These are phyloP conservation scores for Metschnikowia lunata DNA, from an alignment of 805 yeast genomes.

Conservation along the genomic window DNA sequence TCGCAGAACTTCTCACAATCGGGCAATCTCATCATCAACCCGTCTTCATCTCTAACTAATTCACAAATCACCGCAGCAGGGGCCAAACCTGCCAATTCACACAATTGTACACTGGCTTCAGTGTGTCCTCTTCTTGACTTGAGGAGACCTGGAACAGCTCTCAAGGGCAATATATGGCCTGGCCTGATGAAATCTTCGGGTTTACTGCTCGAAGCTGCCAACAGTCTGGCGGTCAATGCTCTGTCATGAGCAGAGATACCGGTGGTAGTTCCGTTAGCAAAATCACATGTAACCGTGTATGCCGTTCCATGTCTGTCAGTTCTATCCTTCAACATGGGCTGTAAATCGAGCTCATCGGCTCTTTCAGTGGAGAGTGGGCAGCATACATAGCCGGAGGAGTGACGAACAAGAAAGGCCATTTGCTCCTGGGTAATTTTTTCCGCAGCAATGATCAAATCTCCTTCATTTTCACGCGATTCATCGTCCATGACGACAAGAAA, in stretches of 20 bases:
- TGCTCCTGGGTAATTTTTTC: constrained; percentile 69
- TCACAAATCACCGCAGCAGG: constrained; percentile 95
- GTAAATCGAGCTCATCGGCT: constrained; percentile 79
- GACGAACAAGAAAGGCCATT: constrained; percentile 91
- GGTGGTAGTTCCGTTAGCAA: constrained; percentile 84
- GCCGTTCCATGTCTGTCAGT: constrained; percentile 94
- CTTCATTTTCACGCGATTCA: constrained; percentile 94
- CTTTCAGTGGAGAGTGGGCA: constrained; percentile 74
- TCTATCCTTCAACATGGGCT: constrained; percentile 59
- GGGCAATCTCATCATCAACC: constrained; percentile 88
- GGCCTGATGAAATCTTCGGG: constrained; percentile 79
- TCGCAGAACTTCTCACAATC: constrained; percentile 74
- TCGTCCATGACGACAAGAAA: constrained; percentile 96
- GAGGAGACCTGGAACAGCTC: constrained; percentile 86
- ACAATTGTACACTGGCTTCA: constrained; percentile 91
- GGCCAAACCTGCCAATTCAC: constrained; percentile 67
- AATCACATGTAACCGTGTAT: constrained; percentile 89
- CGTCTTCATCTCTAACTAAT: constrained; percentile 87
- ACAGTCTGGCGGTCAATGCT: constrained; percentile 68
- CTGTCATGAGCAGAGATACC: constrained; percentile 96
- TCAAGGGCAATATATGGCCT: constrained; percentile 89
- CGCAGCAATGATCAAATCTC: constrained; percentile 95
- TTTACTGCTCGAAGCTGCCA: constrained; percentile 57
- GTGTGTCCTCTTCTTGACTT: constrained; percentile 89
- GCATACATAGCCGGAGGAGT: constrained; percentile 89